These are phyloP conservation scores for Zoysia pacifica DNA, from an alignment of 176 grass and related monocot species.

Conservation along the genomic window DNA sequence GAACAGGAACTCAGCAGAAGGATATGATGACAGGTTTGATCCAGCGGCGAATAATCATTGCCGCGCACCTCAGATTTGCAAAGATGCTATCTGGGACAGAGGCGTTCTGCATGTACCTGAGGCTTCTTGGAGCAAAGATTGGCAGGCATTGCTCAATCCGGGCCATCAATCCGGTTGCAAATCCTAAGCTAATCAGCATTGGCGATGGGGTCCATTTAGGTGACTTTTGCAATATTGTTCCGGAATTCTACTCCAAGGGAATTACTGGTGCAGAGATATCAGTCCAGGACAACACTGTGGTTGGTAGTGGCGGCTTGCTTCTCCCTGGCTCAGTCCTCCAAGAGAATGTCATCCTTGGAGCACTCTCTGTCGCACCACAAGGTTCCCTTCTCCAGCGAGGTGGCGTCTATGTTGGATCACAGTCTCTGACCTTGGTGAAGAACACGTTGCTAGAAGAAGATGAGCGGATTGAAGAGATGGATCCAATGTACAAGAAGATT, in stretches of 20 bases:
- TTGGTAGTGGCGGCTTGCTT: conserved; percentile 67
- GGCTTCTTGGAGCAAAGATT: conserved; percentile 69
- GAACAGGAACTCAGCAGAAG: conserved; percentile 13
- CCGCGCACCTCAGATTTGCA: conserved; percentile 67
- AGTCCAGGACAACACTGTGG: conserved; percentile 55
- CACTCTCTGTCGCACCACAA: conserved; percentile 63
- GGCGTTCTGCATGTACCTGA: conserved; percentile 69
- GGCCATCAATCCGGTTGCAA: conserved; percentile 57
- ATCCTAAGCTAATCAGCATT: conserved; percentile 55
- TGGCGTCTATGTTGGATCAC: conserved; percentile 58
- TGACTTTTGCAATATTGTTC: conserved; percentile 66
- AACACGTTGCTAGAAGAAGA: conserved; percentile 53
- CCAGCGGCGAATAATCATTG: conserved; percentile 41
- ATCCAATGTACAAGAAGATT: conserved; percentile 61
- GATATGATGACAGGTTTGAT: conserved; percentile 37
- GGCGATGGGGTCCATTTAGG: conserved; percentile 74
- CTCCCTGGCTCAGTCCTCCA: conserved; percentile 63
- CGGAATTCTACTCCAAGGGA: conserved; percentile 55
- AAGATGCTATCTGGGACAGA: conserved; percentile 74
- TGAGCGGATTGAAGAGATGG: conserved; percentile 70
- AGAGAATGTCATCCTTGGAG: conserved; percentile 69
- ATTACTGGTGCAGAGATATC: conserved; percentile 46
- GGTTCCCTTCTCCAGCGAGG: conserved; percentile 54
- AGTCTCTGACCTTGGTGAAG: conserved; percentile 57
- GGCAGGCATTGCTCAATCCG: conserved; percentile 71